These are phyloP conservation scores for Dorcoceras hygrometricum DNA, from an alignment of 257 asterid species.

Conservation along the genomic window DNA sequence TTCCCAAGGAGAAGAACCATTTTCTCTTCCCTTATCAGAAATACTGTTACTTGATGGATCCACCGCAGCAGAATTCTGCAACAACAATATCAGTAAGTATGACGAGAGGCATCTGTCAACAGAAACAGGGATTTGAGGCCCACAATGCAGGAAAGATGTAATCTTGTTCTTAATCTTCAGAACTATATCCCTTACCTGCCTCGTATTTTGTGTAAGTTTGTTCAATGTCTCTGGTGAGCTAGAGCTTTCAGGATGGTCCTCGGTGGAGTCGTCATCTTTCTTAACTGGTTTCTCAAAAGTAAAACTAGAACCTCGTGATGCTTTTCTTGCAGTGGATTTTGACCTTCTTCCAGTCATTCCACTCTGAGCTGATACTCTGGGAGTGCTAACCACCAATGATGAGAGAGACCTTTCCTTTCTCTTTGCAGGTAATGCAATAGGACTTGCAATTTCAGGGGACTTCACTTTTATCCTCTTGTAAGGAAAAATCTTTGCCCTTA, in stretches of 20 bases:
- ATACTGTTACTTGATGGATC: slow-evolving; percentile 52
- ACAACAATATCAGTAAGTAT: slow-evolving; percentile 25
- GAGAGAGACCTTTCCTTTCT: slow-evolving; percentile 98
- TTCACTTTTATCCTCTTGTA: slow-evolving; percentile 71
- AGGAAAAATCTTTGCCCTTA: slow-evolving; percentile 88
- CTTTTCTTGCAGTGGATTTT: slow-evolving; percentile 77
- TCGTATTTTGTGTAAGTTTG: slow-evolving; percentile 53
- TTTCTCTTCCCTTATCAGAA: slow-evolving; percentile 49
- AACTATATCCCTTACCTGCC: slow-evolving; percentile 55
- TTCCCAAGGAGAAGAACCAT: slow-evolving; percentile 59
- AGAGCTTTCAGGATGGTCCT: slow-evolving; percentile 69
- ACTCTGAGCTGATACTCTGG: slow-evolving; percentile 81
- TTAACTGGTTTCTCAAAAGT: slow-evolving; percentile 71
- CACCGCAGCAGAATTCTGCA: slow-evolving; percentile 59
- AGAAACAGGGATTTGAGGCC: background rate
- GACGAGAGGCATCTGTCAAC: slow-evolving; percentile 15
- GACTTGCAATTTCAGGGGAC: slow-evolving; percentile 65
- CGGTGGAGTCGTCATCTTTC: slow-evolving; percentile 64
- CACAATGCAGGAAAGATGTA: background rate
- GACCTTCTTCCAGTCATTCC: slow-evolving; percentile 95
- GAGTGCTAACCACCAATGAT: slow-evolving; percentile 89
- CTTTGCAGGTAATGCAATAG: slow-evolving; percentile 72
- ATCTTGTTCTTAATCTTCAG: slow-evolving; percentile 12
- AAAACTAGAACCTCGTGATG: slow-evolving; percentile 70
- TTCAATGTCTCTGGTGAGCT: slow-evolving; percentile 70